Base-by-base conservation (phyloP, 2,329 filamentous ascomycete genomes). In the Exophiala spinifera region DNA sequence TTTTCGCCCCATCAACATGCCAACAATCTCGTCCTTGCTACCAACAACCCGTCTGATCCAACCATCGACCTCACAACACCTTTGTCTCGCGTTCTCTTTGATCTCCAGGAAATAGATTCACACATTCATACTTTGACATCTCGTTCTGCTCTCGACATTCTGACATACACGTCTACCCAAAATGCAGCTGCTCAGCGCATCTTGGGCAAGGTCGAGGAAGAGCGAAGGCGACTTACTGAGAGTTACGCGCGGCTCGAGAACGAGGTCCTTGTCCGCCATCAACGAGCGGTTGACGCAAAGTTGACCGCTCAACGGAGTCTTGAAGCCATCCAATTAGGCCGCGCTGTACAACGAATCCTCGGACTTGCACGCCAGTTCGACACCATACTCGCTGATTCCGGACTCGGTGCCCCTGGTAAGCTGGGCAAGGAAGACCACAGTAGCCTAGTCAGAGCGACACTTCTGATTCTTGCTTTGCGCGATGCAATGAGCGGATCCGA, bases 41-140 rank as follows among this genome's bases (percentile, higher is more conserved):
- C 92, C 51, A 97, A 97, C 77, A 95, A 96, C 74, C 80, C 90
- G 55, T 89, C 87, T 63, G 94, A 97, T 73, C 86, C 86, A 1
- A 88, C 90, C 5, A 82, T 97, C 65, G 94, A 99, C 71, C 87
- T 99, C 53, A 92, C 91, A 4, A 97, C 94, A 14, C 92, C 94
- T 2, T 81, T 99, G 45, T 96, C 91, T 4, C 85, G 90, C 51
- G 91, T 96, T 4, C 84, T 97, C 5, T 99, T 99, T 73, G 94
- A 99, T 72, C 86, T 94, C 2, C 94, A 97, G 69, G 94, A 97
- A 72, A 87, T 99, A 62, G 92, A 97, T 73, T 95, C 91, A 0
- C 91, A 95, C 69, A 96, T 99, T 60, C 90, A 99, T 70, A 82
- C 83, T 3, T 80, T 97, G 37, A 95, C 92, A 4, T 94, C 91